phyloP scores from a whole-genome alignment of 208 protist species.

The Crithidia fasciculata region DNA sequence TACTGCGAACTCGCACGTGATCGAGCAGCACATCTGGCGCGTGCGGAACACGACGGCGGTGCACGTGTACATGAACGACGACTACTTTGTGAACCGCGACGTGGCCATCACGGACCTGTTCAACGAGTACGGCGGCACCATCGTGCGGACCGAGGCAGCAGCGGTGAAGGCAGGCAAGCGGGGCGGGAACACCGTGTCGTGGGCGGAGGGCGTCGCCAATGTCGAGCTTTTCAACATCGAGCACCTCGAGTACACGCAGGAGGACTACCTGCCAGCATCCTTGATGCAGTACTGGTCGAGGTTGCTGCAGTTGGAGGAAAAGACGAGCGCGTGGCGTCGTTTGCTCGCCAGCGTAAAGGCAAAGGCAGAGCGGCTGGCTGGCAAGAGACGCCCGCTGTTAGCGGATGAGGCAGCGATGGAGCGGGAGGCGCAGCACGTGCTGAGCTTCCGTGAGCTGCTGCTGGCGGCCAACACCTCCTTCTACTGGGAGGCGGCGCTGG shows the following conservation, averaged over 20 bases:
- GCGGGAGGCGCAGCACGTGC: slow-evolving; percentile 6
- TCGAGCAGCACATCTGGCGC: slow-evolving; percentile 70
- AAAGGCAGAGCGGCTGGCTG: not conserved
- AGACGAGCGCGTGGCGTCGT: slow-evolving; percentile 1
- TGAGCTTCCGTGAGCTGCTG: slow-evolving; percentile 14
- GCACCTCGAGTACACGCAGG: slow-evolving; percentile 42
- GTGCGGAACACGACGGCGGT: slow-evolving; percentile 54
- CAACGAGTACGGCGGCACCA: slow-evolving; percentile 66
- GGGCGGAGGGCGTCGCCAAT: slow-evolving; percentile 42
- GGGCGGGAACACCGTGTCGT: slow-evolving; percentile 10
- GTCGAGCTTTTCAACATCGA: slow-evolving; percentile 47
- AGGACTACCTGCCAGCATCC: slow-evolving; percentile 38
- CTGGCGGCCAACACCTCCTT: slow-evolving; percentile 24
- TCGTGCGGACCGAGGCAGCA: slow-evolving; percentile 51
- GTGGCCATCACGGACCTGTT: slow-evolving; percentile 58
- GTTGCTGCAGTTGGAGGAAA: not conserved
- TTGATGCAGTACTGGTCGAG: not conserved
- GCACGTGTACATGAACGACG: slow-evolving; percentile 79
- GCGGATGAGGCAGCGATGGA: not conserved
- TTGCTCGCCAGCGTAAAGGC: not conserved
- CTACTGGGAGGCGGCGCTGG: slow-evolving; percentile 21
- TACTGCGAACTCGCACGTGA: slow-evolving; percentile 55
- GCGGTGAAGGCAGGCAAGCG: not conserved
- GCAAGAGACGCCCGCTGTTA: not conserved
- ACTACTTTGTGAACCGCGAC: slow-evolving; percentile 77